Base-by-base conservation (phyloP, 306 rosid genomes). In the Casuarina equisetifolia region DNA sequence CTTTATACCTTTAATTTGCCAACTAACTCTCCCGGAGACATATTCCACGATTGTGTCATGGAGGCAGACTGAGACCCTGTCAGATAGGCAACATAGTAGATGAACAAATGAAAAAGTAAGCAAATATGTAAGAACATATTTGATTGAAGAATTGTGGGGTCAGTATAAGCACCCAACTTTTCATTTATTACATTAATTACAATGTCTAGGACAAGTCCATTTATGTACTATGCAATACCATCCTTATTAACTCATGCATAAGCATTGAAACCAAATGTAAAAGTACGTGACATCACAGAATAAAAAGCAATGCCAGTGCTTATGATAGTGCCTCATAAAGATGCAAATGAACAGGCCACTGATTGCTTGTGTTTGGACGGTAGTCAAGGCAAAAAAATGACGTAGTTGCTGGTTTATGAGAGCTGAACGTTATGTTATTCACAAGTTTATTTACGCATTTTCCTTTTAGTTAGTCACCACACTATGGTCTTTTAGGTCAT, bases 1-100 rank as follows among this genome's bases (percentile, higher is more conserved):
- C 72, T 2, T 44, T 76, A 72, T 82, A 93, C 98, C 98, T 93
- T 88, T 77, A 89, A 49, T 38, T 95, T 88, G 75, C 74, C 81
- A 44, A 77, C 84, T 70, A 89, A 45, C 79, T 89, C 90, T 49
- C 74, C 36, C 12, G 88, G 51, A 75, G 90, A 87, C 17, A 77
- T 82, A 76, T 70, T 79, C 91, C 63, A 53, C 9, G 91, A 78
- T 50, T 79, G 83, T 45, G 78, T 76, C 81, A 10, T 4, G 48
- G 78, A 59, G 16, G 51, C 71, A 70, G 75, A 80, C 38, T 74
- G 74, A 74, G 85, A 68, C n/a, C 81, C 97, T 84, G 74, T 16
- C 38, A 54, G 59, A 81, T 53, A 19, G 72, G 69, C 81, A 57
- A 74, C n/a, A 53, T 54, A 69, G 66, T 55, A 75, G 43, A 67